A percentile compares a stretch with the other conserved stretches of the same genome.
These are phyloP conservation scores for Claviceps sp. DNA, from an alignment of 2,329 filamentous ascomycete genomes.

Conservation along the genomic window DNA sequence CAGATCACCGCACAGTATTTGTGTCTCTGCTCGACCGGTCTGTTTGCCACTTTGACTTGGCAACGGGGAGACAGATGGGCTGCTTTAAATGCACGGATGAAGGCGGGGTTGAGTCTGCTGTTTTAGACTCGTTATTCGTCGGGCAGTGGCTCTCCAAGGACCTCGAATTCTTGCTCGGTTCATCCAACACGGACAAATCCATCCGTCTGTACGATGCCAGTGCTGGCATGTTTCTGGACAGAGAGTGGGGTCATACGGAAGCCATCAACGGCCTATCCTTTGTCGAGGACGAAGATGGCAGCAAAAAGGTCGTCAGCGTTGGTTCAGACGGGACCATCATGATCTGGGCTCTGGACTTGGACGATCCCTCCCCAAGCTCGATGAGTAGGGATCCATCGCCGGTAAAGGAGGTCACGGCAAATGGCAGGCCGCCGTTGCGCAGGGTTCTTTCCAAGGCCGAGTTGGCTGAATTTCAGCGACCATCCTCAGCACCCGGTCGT, in stretches of 20 bases:
- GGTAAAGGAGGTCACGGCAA: slow-evolving; percentile 39
- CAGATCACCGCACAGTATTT: slow-evolving; percentile 44
- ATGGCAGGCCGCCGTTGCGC: slow-evolving; percentile 60
- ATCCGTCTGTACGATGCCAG: slow-evolving; percentile 77
- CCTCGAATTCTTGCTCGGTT: slow-evolving; percentile 61
- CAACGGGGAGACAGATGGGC: slow-evolving; percentile 53
- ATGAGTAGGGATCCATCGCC: slow-evolving; percentile 41
- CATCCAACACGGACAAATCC: slow-evolving; percentile 92
- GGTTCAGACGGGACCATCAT: slow-evolving; percentile 73
- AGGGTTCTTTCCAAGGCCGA: slow-evolving; percentile 81
- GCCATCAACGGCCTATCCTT: slow-evolving; percentile 77
- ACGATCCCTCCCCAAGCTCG: slow-evolving; percentile 27
- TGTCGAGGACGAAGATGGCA: slow-evolving; percentile 43
- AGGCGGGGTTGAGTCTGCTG: slow-evolving; percentile 66
- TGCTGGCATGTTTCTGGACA: slow-evolving; percentile 63
- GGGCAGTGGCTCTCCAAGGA: slow-evolving; percentile 41
- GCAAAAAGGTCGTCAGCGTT: slow-evolving; percentile 54
- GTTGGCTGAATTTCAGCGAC: slow-evolving; percentile 61
- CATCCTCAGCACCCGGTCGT: slow-evolving; percentile 31
- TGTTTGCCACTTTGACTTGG: slow-evolving; percentile 47
- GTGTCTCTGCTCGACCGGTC: slow-evolving; percentile 49
- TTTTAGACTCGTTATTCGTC: slow-evolving; percentile 65
- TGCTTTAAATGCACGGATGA: slow-evolving; percentile 77
- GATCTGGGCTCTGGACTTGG: slow-evolving; percentile 53
- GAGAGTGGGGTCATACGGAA: slow-evolving; percentile 92